Evolutionary conservation across 2,329 filamentous ascomycete species (phyloP).

Genomic region (Diaporthe helianthi): DNA sequence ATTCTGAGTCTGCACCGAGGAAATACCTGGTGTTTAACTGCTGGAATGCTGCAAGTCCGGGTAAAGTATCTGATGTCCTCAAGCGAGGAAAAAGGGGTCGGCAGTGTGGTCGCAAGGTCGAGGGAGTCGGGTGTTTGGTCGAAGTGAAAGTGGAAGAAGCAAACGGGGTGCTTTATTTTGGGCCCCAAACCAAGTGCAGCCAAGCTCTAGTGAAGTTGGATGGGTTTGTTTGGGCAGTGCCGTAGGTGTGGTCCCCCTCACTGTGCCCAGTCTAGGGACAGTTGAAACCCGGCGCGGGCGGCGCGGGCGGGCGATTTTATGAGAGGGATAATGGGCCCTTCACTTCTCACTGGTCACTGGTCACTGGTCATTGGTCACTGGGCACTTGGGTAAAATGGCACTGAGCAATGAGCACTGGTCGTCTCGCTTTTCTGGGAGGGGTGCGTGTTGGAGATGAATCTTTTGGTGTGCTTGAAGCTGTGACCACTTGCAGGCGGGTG

Average conservation of each 20-base stretch:
- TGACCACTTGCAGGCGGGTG: no score
- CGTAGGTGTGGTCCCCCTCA: constrained; percentile 28
- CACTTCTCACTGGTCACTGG: no score
- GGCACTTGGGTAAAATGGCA: no score
- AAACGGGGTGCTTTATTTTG: constrained; percentile 16
- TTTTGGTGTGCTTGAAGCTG: not conserved
- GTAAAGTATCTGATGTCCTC: not conserved
- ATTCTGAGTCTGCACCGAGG: constrained; percentile 10
- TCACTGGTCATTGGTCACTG: no score
- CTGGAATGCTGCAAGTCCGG: not conserved
- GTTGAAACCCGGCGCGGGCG: constrained; percentile 15
- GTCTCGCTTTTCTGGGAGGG: not conserved
- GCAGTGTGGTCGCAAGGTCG: not conserved
- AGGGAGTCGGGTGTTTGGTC: constrained; percentile 5
- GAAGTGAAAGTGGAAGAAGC: not conserved
- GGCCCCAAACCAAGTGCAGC: constrained; percentile 1
- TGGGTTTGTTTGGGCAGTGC: not conserved
- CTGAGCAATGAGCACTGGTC: not conserved
- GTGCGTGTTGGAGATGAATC: not conserved
- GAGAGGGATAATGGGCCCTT: not conserved
- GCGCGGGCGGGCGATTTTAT: constrained; percentile 11
- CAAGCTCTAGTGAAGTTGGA: constrained; percentile 3
- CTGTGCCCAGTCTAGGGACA: constrained; percentile 17
- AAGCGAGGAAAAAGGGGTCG: not conserved
- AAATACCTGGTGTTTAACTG: not conserved